Evolutionary conservation across 179 eudicot species (phyloP), one percentile per base, ranked within the genome.

Genomic region (Spinacia oleracea): DNA sequence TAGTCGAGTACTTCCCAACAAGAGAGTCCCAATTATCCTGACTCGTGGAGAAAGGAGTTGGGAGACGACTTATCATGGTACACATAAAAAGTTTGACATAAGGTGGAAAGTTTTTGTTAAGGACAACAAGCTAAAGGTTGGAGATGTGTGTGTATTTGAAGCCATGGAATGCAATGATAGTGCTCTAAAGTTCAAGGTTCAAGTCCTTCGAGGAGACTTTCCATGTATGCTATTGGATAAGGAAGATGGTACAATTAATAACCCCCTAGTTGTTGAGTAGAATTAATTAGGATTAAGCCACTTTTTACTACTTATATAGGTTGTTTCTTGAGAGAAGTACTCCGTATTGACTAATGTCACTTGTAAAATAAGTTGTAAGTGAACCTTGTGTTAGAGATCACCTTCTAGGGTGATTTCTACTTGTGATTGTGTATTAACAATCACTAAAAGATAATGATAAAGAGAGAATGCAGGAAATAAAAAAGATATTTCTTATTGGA

Each of bases 61-160:
- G 89, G 55, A 81, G 27, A 70, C 71, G 79, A 16, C 25, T 42
- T 84, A 56, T 45, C 0, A 0, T 1, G 79, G 82, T 42, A n/a
- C 2, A 5, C 0, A 1, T 21, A 74, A n/a, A 58, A 77, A 53
- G 45, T 71, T 85, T 4, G 81, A 63, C 55, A 0, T 1, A 7
- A 55, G n/a, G 0, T 87, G 88, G 88, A 82, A 32, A 71, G 18
- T 21, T 7, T 87, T 85, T 79, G 85, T 15, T 5, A n/a, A 6
- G 20, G 88, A 83, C 74, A 87, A 85, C 48, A 68, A 68, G 58
- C 81, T 87, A 27, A 63, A 71, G 53, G 72, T 55, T 34, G 90
- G 88, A 66, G 90, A 87, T 81, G 88, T 62, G 5, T 85, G 88
- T 76, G 73, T 87, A 1, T 85, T 87, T 72, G 90, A 87, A 65